Evolutionary conservation across 257 asterid genomes (phyloP).

Genomic region (Petrea volubilis): DNA sequence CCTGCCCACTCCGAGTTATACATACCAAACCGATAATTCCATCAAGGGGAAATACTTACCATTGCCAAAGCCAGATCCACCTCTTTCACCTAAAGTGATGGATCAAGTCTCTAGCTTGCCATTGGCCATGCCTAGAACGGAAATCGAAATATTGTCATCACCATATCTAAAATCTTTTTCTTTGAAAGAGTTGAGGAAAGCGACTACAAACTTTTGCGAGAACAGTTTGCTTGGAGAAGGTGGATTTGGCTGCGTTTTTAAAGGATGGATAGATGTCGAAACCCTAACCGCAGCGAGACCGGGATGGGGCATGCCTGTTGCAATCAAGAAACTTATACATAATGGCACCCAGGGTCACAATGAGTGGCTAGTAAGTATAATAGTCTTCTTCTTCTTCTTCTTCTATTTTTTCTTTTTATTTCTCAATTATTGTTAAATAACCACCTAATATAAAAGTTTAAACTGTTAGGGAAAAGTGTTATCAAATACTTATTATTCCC

Average conservation of each 20-base stretch:
- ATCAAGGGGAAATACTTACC: slow-evolving; percentile 22
- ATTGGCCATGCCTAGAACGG: slow-evolving; percentile 29
- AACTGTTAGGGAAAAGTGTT: too few species aligned
- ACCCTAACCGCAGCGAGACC: slow-evolving; percentile 36
- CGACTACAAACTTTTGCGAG: slow-evolving; percentile 36
- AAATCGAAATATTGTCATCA: slow-evolving; percentile 43
- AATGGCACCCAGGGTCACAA: slow-evolving; percentile 53
- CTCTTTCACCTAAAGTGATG: not conserved
- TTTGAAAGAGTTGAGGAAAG: slow-evolving; percentile 32
- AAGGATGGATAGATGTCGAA: slow-evolving; percentile 52
- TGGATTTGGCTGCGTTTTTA: slow-evolving; percentile 53
- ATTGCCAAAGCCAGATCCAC: slow-evolving; percentile 34
- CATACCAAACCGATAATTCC: not conserved
- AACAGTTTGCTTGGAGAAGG: slow-evolving; percentile 54
- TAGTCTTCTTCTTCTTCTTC: not conserved
- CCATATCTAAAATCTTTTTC: slow-evolving; percentile 43
- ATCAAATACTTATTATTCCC: too few species aligned
- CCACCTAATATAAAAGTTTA: too few species aligned
- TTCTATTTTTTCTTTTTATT: not conserved
- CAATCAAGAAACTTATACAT: slow-evolving; percentile 50
- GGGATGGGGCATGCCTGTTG: slow-evolving; percentile 39
- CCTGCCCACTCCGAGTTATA: slow-evolving; percentile 41
- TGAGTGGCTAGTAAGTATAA: slow-evolving; percentile 54
- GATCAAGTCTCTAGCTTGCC: not conserved
- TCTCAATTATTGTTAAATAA: not conserved